A percentile compares a stretch with the other conserved stretches of the same genome.
phyloP scores from a whole-genome alignment of 805 yeast genomes.

The Nakazawaea wickerhamii region DNA sequence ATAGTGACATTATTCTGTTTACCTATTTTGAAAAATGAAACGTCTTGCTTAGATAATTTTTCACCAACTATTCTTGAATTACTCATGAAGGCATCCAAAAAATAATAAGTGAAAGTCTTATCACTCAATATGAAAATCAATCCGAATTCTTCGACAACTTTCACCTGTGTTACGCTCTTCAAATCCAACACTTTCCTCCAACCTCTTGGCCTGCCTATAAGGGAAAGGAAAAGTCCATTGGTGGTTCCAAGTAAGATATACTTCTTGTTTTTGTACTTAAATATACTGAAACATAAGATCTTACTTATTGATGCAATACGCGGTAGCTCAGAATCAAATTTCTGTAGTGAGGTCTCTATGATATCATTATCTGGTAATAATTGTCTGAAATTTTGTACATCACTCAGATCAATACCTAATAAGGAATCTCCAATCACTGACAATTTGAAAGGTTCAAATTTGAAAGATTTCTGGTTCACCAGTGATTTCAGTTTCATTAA shows the following conservation, averaged over 20 bases:
- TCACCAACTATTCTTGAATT: slow-evolving; percentile 44
- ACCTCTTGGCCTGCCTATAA: slow-evolving; percentile 29
- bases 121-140: slow-evolving; percentile 55
- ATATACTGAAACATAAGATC: slow-evolving; percentile 38
- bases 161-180: slow-evolving; percentile 49
- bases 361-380: slow-evolving; percentile 2
- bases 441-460: slow-evolving; percentile 49
- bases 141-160: slow-evolving; percentile 51
- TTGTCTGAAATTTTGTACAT: slow-evolving; percentile 43
- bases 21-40: slow-evolving; percentile 62
- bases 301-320: slow-evolving; percentile 25
- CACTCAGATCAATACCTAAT: slow-evolving; percentile 60
- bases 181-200: slow-evolving; percentile 60
- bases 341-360: background rate
- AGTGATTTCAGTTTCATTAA: slow-evolving; percentile 2
- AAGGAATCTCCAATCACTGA: slow-evolving; percentile 48
- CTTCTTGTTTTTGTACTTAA: slow-evolving; percentile 38
- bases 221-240: slow-evolving; percentile 57
- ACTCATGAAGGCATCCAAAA: slow-evolving; percentile 59
- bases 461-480: slow-evolving; percentile 23
- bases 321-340: slow-evolving; percentile 1
- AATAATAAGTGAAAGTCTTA: slow-evolving; percentile 54
- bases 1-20: slow-evolving; percentile 56
- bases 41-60: slow-evolving; percentile 45
- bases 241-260: slow-evolving; percentile 56